Percentiles rank a stretch among this genome's conserved stretches.
phyloP scores from a whole-genome alignment of 2,329 filamentous ascomycete genomes.

The Corinectria fuckeliana region DNA sequence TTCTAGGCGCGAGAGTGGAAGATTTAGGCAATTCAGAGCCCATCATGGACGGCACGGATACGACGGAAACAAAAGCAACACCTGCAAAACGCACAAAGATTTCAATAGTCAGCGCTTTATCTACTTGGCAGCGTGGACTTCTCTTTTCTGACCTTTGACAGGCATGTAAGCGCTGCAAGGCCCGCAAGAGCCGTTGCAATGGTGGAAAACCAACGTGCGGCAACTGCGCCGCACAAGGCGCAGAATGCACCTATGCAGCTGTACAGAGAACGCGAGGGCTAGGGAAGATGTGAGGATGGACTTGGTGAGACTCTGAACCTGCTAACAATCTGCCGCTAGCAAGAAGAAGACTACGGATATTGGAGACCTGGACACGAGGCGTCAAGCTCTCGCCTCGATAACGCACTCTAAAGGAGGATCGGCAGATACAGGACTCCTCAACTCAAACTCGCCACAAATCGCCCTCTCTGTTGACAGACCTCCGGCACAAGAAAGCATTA shows the following conservation, averaged over 20 bases:
- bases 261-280: not conserved
- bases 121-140: accelerated
- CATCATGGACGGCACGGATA: not conserved
- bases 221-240: not conserved
- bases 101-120: not conserved
- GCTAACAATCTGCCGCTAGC: not conserved
- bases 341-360: not conserved
- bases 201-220: not conserved
- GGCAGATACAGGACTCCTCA: not conserved
- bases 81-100: not conserved
- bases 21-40: not conserved
- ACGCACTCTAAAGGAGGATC: not conserved
- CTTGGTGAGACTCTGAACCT: not conserved
- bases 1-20: not conserved
- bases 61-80: not conserved
- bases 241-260: not conserved
- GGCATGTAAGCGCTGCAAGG: not conserved
- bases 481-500: not conserved
- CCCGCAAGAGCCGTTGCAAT: not conserved
- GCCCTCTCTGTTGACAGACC: not conserved
- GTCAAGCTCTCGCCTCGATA: not conserved
- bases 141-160: not conserved
- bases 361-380: not conserved
- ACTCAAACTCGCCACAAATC: not conserved
- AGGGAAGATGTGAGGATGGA: not conserved